These are phyloP conservation scores for Fusarium siculi DNA, from an alignment of 2,329 filamentous ascomycete species.

Conservation along the genomic window DNA sequence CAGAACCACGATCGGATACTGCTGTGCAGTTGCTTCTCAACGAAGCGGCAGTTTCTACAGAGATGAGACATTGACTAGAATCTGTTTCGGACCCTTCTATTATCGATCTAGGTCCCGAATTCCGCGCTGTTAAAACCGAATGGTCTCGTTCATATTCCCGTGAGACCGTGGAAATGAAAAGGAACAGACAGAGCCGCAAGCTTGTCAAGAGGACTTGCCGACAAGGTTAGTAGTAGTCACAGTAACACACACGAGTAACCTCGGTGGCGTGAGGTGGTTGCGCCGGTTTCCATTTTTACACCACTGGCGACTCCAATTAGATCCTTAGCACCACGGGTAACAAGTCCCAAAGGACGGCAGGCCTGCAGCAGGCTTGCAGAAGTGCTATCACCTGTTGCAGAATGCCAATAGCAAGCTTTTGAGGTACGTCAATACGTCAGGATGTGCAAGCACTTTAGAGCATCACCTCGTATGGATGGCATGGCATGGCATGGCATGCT, in stretches of 20 bases:
- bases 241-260: not conserved
- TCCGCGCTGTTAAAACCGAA: not conserved
- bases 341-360: slow-evolving; percentile 22
- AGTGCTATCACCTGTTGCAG: slow-evolving; percentile 33
- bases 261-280: slow-evolving; percentile 3
- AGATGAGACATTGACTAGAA: slow-evolving; percentile 19
- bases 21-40: slow-evolving; percentile 7
- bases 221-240: not conserved
- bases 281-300: slow-evolving; percentile 17
- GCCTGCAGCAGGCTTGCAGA: slow-evolving; percentile 35
- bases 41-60: slow-evolving; percentile 12
- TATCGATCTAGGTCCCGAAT: slow-evolving; percentile 7
- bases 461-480: slow-evolving; percentile 8
- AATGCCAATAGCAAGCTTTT: slow-evolving; percentile 24
- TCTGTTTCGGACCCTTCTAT: slow-evolving; percentile 30
- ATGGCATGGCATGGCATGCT: not conserved
- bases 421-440: slow-evolving; percentile 17
- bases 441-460: slow-evolving; percentile 41
- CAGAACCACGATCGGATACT: slow-evolving; percentile 1
- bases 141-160: not conserved
- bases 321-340: slow-evolving; percentile 23
- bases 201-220: slow-evolving; percentile 3
- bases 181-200: slow-evolving; percentile 33
- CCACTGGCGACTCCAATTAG: slow-evolving; percentile 17
- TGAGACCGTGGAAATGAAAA: slow-evolving; percentile 10